phyloP scores from a whole-genome alignment of 169 alveolate genomes.

The Plasmodium chabaudi region DNA sequence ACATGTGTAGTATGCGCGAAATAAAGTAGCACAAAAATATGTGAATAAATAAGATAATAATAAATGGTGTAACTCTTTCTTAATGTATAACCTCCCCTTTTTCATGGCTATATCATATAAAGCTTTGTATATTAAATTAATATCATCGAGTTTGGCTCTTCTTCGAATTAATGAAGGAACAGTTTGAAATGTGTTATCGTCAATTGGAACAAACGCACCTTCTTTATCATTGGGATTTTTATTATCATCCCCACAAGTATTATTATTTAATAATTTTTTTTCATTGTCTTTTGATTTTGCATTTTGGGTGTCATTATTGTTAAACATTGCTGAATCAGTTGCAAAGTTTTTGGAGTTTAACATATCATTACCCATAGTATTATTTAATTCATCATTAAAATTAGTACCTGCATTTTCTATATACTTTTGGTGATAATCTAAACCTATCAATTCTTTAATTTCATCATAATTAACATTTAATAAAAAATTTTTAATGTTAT shows the following conservation, averaged over 20 bases:
- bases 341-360: neutral
- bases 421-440: conserved; percentile 26
- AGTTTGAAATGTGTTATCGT: conserved; percentile 78
- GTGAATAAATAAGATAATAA: too few relatives aligned
- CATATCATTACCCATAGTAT: conserved; percentile 1
- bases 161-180: conserved; percentile 83
- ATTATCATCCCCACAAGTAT: conserved; percentile 21
- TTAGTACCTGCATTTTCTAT: conserved; percentile 2
- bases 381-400: neutral
- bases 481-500: conserved; percentile 53
- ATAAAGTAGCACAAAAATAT: too few relatives aligned
- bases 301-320: neutral
- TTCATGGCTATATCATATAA: conserved; percentile 81
- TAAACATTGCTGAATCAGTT: conserved; percentile 6
- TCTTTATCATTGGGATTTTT: conserved; percentile 8
- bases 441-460: conserved; percentile 27
- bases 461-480: conserved; percentile 54
- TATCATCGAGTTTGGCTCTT: conserved; percentile 83
- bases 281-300: conserved; percentile 8
- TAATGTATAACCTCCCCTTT: conserved; percentile 76
- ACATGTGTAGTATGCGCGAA: too few relatives aligned
- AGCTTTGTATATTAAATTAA: conserved; percentile 77
- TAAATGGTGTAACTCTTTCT: too few relatives aligned
- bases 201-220: conserved; percentile 51
- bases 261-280: conserved; percentile 1